phyloP scores from a whole-genome alignment of 2,329 filamentous ascomycete species.

The Bimuria novae-zelandiae region DNA sequence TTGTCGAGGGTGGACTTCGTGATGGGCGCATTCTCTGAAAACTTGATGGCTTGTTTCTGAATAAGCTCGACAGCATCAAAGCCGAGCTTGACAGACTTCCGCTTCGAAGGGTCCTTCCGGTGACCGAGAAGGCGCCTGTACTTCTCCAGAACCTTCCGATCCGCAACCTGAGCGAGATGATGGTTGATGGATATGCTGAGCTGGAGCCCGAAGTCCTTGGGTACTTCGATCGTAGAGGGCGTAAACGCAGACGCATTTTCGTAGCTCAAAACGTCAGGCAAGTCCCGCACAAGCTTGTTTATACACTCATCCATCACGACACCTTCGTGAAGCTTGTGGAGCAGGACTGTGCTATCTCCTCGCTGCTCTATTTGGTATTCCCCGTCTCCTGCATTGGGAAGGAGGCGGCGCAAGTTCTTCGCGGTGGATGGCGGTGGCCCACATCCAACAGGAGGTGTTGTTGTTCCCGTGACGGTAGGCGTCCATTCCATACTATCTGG shows the following conservation, averaged over 20 bases:
- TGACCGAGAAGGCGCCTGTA: constrained; percentile 45
- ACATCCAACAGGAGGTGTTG: constrained; percentile 34
- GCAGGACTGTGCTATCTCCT: constrained; percentile 34
- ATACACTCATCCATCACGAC: constrained; percentile 44
- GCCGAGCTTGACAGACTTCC: constrained; percentile 39
- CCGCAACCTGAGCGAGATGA: constrained; percentile 44
- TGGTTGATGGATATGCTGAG: constrained; percentile 47
- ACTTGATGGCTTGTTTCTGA: constrained; percentile 45
- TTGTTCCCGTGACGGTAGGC: constrained; percentile 31
- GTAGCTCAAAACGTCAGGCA: constrained; percentile 43
- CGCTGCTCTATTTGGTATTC: constrained; percentile 26
- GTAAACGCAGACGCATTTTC: constrained; percentile 42
- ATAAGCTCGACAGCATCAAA: constrained; percentile 48
- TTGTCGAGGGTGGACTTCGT: constrained; percentile 39
- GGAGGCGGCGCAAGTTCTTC: constrained; percentile 36
- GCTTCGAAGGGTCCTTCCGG: constrained; percentile 37
- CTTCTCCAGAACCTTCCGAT: constrained; percentile 44
- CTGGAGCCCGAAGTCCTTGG: constrained; percentile 44
- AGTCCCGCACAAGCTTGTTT: constrained; percentile 41
- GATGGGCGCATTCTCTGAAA: constrained; percentile 25
- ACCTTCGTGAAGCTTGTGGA: constrained; percentile 44
- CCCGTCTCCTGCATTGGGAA: constrained; percentile 33
- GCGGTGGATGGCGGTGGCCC: constrained; percentile 36
- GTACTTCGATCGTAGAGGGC: constrained; percentile 45
- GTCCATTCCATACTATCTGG: constrained; percentile 47